These are phyloP conservation scores for Artomyces pyxidatus DNA, from an alignment of 768 basidiomycete genomes.

Conservation along the genomic window DNA sequence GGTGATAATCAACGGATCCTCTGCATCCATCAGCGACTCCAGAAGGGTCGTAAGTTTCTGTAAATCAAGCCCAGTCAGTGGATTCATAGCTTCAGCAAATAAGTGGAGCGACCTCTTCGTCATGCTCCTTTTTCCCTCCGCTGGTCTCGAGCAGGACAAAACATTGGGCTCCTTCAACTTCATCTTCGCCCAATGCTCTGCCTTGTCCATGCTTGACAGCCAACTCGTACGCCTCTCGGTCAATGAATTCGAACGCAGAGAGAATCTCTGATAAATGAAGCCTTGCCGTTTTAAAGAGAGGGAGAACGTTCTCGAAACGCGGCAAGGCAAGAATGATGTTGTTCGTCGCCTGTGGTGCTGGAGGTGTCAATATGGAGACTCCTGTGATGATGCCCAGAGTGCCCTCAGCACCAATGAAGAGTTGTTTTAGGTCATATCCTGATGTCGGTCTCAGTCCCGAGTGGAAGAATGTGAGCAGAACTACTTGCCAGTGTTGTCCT, in stretches of 20 bases:
- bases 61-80: not conserved
- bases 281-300: conserved; percentile 76
- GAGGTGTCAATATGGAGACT: conserved; percentile 88
- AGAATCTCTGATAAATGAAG: conserved; percentile 86
- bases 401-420: conserved; percentile 97
- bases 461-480: not conserved
- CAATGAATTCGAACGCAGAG: conserved; percentile 95
- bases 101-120: conserved; percentile 64
- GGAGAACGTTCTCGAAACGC: conserved; percentile 79
- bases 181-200: conserved; percentile 63
- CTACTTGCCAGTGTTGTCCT: conserved; percentile 88
- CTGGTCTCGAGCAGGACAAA: conserved; percentile 95
- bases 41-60: conserved; percentile 84
- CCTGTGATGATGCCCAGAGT: conserved; percentile 94
- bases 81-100: not conserved
- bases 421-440: conserved; percentile 95
- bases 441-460: conserved; percentile 20
- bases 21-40: conserved; percentile 66
- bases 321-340: conserved; percentile 89
- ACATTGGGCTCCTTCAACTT: conserved; percentile 71
- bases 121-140: conserved; percentile 87
- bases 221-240: conserved; percentile 76
- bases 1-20: conserved; percentile 72
- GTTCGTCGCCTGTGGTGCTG: conserved; percentile 74
- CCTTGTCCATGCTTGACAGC: conserved; percentile 80